phyloP scores from a whole-genome alignment of 495 filamentous ascomycete genomes.

The Aspergillus saccharolyticus region DNA sequence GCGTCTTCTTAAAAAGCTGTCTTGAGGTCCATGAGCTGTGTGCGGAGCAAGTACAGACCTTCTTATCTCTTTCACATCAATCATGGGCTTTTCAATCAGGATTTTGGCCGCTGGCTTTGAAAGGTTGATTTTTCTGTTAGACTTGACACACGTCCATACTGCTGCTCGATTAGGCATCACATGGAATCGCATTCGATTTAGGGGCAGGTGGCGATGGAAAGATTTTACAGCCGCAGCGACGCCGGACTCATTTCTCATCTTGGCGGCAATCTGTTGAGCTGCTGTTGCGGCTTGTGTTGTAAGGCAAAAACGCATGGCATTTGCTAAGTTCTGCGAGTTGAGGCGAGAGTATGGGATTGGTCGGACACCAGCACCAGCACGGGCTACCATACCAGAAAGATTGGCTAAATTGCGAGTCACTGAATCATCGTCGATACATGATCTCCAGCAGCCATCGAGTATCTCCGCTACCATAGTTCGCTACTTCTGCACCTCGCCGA shows the following conservation, averaged over 20 bases:
- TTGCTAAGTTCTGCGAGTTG: constrained; percentile 56
- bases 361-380: constrained; percentile 59
- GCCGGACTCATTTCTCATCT: constrained; percentile 65
- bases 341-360: constrained; percentile 71
- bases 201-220: constrained; percentile 61
- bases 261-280: constrained; percentile 53
- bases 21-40: background rate
- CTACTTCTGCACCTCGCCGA: constrained; percentile 43
- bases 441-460: constrained; percentile 58
- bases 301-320: constrained; percentile 65
- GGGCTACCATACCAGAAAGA: constrained; percentile 75
- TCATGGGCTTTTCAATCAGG: constrained; percentile 50
- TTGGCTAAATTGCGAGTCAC: constrained; percentile 48
- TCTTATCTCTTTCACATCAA: constrained; percentile 61
- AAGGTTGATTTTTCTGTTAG: constrained; percentile 46
- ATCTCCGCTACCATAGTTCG: constrained; percentile 52
- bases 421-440: constrained; percentile 52
- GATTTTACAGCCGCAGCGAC: constrained; percentile 64
- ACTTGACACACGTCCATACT: constrained; percentile 57
- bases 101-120: constrained; percentile 64
- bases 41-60: constrained; percentile 14
- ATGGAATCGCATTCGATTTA: constrained; percentile 63
- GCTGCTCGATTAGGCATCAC: constrained; percentile 61
- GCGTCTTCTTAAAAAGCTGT: background rate
- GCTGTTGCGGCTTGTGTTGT: constrained; percentile 50